phyloP scores from a whole-genome alignment of 1,284 basidiomycete genomes.

The Austroboletus niveus region DNA sequence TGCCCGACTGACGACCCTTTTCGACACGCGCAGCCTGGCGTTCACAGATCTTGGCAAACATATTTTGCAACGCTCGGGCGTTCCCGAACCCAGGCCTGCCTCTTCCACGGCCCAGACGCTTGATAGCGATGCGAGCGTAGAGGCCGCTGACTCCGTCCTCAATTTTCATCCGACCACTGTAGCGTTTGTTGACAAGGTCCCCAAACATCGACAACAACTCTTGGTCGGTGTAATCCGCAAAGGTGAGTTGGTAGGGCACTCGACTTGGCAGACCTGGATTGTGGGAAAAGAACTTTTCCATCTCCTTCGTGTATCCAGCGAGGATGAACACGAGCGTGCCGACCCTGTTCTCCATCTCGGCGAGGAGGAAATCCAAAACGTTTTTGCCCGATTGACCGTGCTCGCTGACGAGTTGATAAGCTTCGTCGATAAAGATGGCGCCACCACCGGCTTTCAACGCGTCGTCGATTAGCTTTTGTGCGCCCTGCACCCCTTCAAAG shows the following conservation, averaged over 20 bases:
- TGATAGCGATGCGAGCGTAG: constrained; percentile 50
- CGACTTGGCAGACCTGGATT: constrained; percentile 66
- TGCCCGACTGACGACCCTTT: constrained; percentile 8
- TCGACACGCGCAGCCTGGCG: constrained; percentile 39
- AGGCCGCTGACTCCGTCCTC: constrained; percentile 55
- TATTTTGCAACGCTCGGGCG: constrained; percentile 54
- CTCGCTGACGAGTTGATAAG: constrained; percentile 56
- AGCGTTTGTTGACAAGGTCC: constrained; percentile 45
- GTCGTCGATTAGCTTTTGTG: constrained; percentile 48
- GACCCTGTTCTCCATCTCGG: constrained; percentile 68
- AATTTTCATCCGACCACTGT: constrained; percentile 48
- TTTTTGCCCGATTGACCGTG: constrained; percentile 47
- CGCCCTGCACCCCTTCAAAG: constrained; percentile 51
- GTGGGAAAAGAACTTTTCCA: constrained; percentile 74
- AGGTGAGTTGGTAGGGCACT: constrained; percentile 58
- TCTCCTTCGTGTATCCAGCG: constrained; percentile 65
- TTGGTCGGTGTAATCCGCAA: constrained; percentile 56
- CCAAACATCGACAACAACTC: constrained; percentile 56
- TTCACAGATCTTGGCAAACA: constrained; percentile 43
- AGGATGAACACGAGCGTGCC: constrained; percentile 67
- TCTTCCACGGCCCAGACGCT: constrained; percentile 53
- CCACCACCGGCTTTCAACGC: constrained; percentile 56
- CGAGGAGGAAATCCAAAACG: constrained; percentile 64
- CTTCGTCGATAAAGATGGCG: constrained; percentile 65
- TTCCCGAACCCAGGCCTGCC: constrained; percentile 60